Evolutionary conservation across 2,329 filamentous ascomycete species (phyloP), one percentile per base, ranked within the genome.

Genomic region (Pseudogymnoascus pannorum): DNA sequence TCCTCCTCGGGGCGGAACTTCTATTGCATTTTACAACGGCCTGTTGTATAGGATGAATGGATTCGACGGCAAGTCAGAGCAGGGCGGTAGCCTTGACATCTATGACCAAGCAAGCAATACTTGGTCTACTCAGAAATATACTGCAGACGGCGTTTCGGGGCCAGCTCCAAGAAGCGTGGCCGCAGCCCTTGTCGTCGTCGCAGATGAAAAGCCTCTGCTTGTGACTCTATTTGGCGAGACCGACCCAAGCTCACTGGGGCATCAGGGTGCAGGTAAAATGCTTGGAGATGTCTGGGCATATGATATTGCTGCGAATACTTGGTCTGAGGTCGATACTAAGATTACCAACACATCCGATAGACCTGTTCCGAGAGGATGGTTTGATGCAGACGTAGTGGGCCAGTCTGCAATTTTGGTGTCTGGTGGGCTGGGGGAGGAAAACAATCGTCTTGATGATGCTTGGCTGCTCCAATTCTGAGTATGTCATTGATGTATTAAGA

Each of bases 21-120:
- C 80, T 1, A 54, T 82, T 81, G 62, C 72, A 0, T 71, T 68
- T 42, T 16, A 33, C 9, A 48, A 64, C 5, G 70, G 66, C 3
- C 72, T 77, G 60, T 40, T 88, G 2, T 88, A 81, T 67, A 76
- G 85, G 1, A 84, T 87, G 78, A 82, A 83, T 64, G 86, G 86
- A 0, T 88, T 87, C 60, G 84, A 87, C 67, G 86, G 85, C 0
- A 77, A 75, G 9, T 78, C 68, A 0, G 85, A 88, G 66, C 77
- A 83, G 33, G 85, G 86, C 0, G 84, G 83, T 0, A 71, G 66
- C 2, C 22, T 88, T 8, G 85, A 88, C 62, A 70, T 84, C 2
- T 74, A 66, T 29, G 68, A 75, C 40, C 35, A 62, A 3, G 48
- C 26, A 0, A 35, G 64, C 2, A 61, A 64, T n/a, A 31, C 64